These are phyloP conservation scores for Holtermanniella nyarrowii DNA, from an alignment of 768 basidiomycete genomes.

Conservation along the genomic window DNA sequence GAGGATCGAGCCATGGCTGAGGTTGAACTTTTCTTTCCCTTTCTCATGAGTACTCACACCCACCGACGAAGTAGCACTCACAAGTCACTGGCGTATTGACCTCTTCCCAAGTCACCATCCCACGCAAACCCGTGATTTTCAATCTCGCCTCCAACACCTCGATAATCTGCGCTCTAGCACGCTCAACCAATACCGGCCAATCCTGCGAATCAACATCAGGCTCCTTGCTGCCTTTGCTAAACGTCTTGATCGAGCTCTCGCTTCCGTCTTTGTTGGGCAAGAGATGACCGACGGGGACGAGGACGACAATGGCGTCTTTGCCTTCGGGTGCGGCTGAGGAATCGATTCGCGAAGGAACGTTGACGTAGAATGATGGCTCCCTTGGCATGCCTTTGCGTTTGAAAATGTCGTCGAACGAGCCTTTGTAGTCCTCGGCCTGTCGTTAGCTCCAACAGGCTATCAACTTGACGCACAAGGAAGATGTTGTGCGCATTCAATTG, in stretches of 20 bases:
- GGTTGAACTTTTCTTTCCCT: slow-evolving; percentile 44
- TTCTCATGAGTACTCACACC: not conserved
- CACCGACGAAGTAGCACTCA: slow-evolving; percentile 10
- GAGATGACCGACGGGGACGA: slow-evolving; percentile 43
- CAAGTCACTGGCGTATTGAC: slow-evolving; percentile 44
- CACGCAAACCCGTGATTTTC: slow-evolving; percentile 31
- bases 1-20: slow-evolving; percentile 44
- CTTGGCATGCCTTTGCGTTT: slow-evolving; percentile 41
- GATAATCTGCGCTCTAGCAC: slow-evolving; percentile 37
- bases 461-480: slow-evolving; percentile 35
- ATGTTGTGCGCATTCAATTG: slow-evolving; percentile 44
- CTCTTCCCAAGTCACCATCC: slow-evolving; percentile 41
- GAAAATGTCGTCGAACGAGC: slow-evolving; percentile 45
- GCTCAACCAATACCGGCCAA: slow-evolving; percentile 35
- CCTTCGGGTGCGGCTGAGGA: slow-evolving; percentile 43
- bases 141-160: slow-evolving; percentile 33
- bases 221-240: slow-evolving; percentile 5
- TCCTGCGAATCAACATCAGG: slow-evolving; percentile 31
- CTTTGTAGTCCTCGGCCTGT: slow-evolving; percentile 43
- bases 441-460: slow-evolving; percentile 1
- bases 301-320: slow-evolving; percentile 41
- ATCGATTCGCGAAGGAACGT: slow-evolving; percentile 43
- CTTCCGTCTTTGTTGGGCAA: slow-evolving; percentile 9
- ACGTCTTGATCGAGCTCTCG: slow-evolving; percentile 7
- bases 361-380: slow-evolving; percentile 45